phyloP scores from a whole-genome alignment of 331 rosid species.

The Arachis monticola region DNA sequence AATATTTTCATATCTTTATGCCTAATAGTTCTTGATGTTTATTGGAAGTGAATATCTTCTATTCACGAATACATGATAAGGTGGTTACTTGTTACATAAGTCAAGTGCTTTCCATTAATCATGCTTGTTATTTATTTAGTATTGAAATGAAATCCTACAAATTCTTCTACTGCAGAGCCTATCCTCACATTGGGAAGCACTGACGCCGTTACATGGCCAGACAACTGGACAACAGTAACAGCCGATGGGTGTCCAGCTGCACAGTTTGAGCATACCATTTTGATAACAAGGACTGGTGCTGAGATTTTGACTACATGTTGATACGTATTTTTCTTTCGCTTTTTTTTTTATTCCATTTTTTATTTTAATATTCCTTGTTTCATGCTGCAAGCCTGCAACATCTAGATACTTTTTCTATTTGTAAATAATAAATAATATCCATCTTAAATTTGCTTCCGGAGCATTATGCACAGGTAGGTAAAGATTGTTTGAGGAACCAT shows the following conservation, averaged over 20 bases:
- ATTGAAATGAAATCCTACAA: conserved; percentile 8
- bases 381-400: conserved; percentile 10
- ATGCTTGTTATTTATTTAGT: conserved; percentile 25
- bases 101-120: neutral
- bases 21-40: no score
- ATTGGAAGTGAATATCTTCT: neutral
- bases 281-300: conserved; percentile 87
- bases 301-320: conserved; percentile 81
- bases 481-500: conserved; percentile 7
- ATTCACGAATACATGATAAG: neutral
- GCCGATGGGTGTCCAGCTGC: conserved; percentile 92
- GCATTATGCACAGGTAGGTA: conserved; percentile 20
- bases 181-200: conserved; percentile 87
- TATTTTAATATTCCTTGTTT: neutral
- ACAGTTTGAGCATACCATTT: conserved; percentile 93
- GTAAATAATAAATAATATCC: conserved; percentile 37
- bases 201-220: conserved; percentile 81
- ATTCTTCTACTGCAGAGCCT: conserved; percentile 67
- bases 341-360: neutral
- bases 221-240: conserved; percentile 87
- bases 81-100: neutral
- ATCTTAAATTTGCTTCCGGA: conserved; percentile 19
- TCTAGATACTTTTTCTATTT: conserved; percentile 11
- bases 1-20: no score
- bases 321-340: conserved; percentile 36